A percentile compares a stretch with the other conserved stretches of the same genome.
These are phyloP conservation scores for Macrophomina phaseolina DNA, from an alignment of 2,329 filamentous ascomycete species.

Conservation along the genomic window DNA sequence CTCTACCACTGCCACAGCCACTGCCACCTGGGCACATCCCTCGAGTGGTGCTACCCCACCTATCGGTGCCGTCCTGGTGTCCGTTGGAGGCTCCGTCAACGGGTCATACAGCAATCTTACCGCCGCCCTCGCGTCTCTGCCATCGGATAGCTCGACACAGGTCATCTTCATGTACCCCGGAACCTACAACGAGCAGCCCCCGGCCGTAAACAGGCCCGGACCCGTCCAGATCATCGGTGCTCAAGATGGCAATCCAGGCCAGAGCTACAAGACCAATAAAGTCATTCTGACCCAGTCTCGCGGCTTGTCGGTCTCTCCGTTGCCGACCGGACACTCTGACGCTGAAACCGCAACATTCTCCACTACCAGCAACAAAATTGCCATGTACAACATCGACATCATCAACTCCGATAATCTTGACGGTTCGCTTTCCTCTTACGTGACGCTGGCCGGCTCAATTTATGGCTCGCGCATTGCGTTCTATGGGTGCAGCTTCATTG, in stretches of 20 bases:
- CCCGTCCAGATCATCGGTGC: conserved; percentile 62
- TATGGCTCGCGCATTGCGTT: conserved; percentile 39
- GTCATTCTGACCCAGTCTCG: conserved; percentile 56
- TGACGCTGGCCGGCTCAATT: background rate
- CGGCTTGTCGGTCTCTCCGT: conserved; percentile 22
- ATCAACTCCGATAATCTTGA: conserved; percentile 56
- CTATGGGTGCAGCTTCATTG: conserved; percentile 59
- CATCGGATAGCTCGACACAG: conserved; percentile 49
- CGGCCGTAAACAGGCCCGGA: conserved; percentile 52
- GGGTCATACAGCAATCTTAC: conserved; percentile 44
- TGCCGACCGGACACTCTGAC: conserved; percentile 28
- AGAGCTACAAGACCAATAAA: conserved; percentile 58
- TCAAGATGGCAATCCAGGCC: conserved; percentile 53
- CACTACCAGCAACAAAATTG: conserved; percentile 54
- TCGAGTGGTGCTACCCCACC: conserved; percentile 51
- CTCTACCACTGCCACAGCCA: conserved; percentile 34
- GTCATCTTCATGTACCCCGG: conserved; percentile 66
- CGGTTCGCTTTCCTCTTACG: conserved; percentile 48
- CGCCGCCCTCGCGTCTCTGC: conserved; percentile 44
- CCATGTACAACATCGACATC: conserved; percentile 65
- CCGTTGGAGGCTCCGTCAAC: conserved; percentile 38
- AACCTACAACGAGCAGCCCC: conserved; percentile 64
- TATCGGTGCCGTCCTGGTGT: conserved; percentile 50
- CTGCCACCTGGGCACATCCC: conserved; percentile 46
- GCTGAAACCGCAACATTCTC: conserved; percentile 60